Evolutionary conservation across 495 filamentous ascomycete species (phyloP).

Genomic region (Paragyromitra xinjiangensis): DNA sequence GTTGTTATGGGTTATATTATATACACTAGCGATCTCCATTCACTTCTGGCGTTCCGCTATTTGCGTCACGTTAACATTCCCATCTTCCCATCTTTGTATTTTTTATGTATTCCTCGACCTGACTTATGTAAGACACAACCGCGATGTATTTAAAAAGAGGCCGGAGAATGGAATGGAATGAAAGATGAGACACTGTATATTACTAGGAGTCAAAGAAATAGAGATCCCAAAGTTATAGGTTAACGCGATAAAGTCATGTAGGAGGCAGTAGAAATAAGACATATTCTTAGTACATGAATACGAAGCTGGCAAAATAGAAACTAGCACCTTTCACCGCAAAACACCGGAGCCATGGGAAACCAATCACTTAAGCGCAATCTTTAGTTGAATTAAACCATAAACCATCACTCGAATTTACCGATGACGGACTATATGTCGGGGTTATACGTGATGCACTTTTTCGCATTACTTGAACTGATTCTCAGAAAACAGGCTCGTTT

Average conservation of each 20-base stretch:
- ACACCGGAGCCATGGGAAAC: neutral
- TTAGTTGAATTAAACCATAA: neutral
- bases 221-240: neutral
- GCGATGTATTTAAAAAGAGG: neutral
- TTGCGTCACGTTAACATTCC: neutral
- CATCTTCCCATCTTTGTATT: neutral
- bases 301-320: neutral
- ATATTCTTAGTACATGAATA: neutral
- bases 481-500: neutral
- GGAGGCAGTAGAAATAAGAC: neutral
- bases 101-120: conserved; percentile 11
- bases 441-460: neutral
- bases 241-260: neutral
- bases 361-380: neutral
- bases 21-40: conserved; percentile 10
- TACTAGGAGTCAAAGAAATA: neutral
- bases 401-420: neutral
- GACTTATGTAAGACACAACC: conserved; percentile 6
- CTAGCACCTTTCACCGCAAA: neutral
- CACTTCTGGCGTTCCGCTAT: neutral
- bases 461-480: neutral
- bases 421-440: neutral
- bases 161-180: neutral
- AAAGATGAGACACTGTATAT: neutral
- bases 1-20: conserved; percentile 1